phyloP scores from a whole-genome alignment of 2,329 filamentous ascomycete species.

The Pseudopyrenochaeta lycopersici region DNA sequence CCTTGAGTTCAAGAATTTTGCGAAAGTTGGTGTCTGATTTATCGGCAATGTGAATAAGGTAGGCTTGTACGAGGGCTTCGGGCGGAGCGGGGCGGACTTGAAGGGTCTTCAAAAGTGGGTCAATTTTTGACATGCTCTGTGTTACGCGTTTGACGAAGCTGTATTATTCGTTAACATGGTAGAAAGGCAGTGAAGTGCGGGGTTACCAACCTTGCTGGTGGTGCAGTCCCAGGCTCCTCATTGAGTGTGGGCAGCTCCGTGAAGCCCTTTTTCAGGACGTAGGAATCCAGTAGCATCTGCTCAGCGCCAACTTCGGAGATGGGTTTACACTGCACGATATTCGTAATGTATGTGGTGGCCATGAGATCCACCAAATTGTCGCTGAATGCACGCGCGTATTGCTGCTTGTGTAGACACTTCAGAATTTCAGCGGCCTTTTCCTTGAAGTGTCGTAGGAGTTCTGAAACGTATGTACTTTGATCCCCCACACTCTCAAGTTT shows the following conservation, averaged over 20 bases:
- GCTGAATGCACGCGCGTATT: conserved; percentile 93
- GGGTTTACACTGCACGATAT: conserved; percentile 87
- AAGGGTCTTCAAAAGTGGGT: conserved; percentile 92
- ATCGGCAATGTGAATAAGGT: conserved; percentile 96
- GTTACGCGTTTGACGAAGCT: conserved; percentile 88
- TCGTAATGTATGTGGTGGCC: conserved; percentile 79
- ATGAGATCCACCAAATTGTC: conserved; percentile 94
- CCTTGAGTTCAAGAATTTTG: conserved; percentile 95
- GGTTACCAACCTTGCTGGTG: conserved; percentile 56
- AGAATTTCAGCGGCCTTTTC: conserved; percentile 78
- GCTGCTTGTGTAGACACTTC: conserved; percentile 81
- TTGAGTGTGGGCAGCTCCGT: conserved; percentile 73
- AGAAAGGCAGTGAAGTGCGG: not conserved
- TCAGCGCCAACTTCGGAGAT: conserved; percentile 95
- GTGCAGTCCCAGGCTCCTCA: conserved; percentile 66
- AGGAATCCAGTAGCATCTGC: conserved; percentile 97
- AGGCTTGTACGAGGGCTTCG: conserved; percentile 94
- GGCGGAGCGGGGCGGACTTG: conserved; percentile 92
- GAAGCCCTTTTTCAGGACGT: conserved; percentile 83
- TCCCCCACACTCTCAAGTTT: conserved; percentile 93
- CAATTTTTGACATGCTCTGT: conserved; percentile 83
- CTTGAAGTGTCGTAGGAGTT: conserved; percentile 79
- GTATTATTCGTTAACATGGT: conserved; percentile 43
- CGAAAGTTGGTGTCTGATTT: conserved; percentile 93
- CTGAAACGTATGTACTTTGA: conserved; percentile 89